phyloP scores from a whole-genome alignment of 2,329 filamentous ascomycete genomes.

The Ophiocordyceps camponoti-leonardi region DNA sequence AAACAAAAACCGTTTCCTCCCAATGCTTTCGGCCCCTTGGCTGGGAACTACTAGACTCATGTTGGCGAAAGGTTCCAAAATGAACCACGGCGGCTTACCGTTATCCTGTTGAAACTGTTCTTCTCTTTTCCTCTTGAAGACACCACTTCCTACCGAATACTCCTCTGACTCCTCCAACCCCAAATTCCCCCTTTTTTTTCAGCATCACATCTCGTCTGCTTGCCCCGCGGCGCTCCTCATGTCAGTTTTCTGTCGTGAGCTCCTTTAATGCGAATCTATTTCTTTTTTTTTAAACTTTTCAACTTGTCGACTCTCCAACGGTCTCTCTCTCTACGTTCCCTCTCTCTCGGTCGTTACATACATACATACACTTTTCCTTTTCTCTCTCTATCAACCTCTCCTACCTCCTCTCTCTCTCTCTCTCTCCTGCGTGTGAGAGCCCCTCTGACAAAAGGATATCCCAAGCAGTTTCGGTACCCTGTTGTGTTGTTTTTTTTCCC shows the following conservation, averaged over 20 bases:
- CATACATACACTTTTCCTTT: too few relatives aligned
- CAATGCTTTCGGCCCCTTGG: too few relatives aligned
- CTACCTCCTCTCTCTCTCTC: not conserved
- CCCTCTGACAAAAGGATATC: conserved; percentile 5
- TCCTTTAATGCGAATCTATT: conserved; percentile 5
- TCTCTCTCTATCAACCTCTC: not conserved
- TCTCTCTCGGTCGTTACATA: conserved; percentile 1
- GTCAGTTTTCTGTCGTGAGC: not conserved
- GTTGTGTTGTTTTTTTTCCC: not conserved
- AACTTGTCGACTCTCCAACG: not conserved
- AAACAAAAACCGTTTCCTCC: too few relatives aligned
- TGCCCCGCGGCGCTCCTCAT: not conserved
- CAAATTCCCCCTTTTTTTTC: not conserved
- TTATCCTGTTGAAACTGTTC: not conserved
- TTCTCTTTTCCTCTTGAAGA: too few relatives aligned
- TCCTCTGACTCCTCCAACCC: not conserved
- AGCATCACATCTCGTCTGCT: too few relatives aligned
- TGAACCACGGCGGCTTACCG: not conserved
- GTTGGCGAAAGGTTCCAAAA: conserved; percentile 1
- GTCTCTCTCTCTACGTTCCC: not conserved
- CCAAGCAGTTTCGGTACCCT: not conserved
- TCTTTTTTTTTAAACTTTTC: conserved; percentile 8
- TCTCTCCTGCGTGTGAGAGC: not conserved
- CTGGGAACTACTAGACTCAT: conserved; percentile 1
- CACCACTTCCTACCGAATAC: too few relatives aligned